Evolutionary conservation across 768 basidiomycete genomes (phyloP), one percentile per base, ranked within the genome.

Genomic region (Boletus huronensis): DNA sequence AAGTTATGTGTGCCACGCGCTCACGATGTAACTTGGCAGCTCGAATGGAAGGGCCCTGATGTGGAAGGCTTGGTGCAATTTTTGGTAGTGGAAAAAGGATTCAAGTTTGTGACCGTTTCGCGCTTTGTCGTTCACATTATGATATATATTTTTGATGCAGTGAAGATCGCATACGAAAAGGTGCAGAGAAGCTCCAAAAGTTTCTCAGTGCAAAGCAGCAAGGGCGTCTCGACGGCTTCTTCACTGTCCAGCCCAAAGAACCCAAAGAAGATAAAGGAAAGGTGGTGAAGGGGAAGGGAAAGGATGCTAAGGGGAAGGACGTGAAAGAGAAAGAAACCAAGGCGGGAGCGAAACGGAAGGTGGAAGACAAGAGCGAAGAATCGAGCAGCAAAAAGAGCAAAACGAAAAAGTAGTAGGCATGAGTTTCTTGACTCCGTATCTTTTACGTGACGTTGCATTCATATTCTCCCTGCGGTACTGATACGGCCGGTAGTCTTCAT

Each of bases 161-260:
- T 61, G 97, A 98, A 77, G 97, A 99, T 10, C 88, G 97, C 21
- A 93, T 99, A 3, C 84, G 96, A 29, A 94, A 90, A 69, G 94
- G 94, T 25, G 95, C 91, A 4, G 93, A 97, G 43, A 97, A 98
- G 67, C 81, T 99, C 40, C 77, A 84, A 44, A 97, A 94, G 64
- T 88, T 82, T 70, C 75, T 98, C 47, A 85, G 82, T 49, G 82
- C 85, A 32, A 98, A 98, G 67, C 97, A 98, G 64, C 97, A 99
- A 72, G 95, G 97, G 9, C 85, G 97, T 10, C 78, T 99, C 14
- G 97, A 98, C 64, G 88, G 93, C 0, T 99, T 99, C 74, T 99
- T 99, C 74, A 83, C 86, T 1, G 82, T 84, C 11, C 84, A 88
- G 64, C 72, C 82, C 2, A 84, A 83, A 59, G 58, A 66, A 6